A percentile compares a stretch with the other conserved stretches of the same genome.
These are phyloP conservation scores for Huntiella bhutanensis DNA, from an alignment of 2,329 filamentous ascomycete species.

Conservation along the genomic window DNA sequence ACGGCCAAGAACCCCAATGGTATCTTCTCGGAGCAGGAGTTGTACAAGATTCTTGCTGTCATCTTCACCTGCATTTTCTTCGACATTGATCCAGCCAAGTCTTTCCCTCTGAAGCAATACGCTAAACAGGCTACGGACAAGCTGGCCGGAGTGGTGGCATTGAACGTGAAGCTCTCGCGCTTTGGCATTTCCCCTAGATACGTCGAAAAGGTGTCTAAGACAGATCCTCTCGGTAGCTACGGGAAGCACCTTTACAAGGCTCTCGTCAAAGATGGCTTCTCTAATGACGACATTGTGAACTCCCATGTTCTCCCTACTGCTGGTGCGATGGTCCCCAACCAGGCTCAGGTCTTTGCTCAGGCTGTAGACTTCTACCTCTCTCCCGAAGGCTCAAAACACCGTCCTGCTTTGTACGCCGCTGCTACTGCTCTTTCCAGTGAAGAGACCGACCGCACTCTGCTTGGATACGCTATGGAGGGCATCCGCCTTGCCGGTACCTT, in stretches of 20 bases:
- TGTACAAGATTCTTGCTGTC: conserved; percentile 43
- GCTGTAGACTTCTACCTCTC: conserved; percentile 55
- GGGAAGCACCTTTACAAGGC: conserved; percentile 47
- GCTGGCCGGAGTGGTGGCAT: conserved; percentile 42
- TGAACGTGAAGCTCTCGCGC: conserved; percentile 41
- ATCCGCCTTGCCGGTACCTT: conserved; percentile 48
- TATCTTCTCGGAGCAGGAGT: conserved; percentile 32
- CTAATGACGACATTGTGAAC: conserved; percentile 48
- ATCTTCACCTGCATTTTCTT: conserved; percentile 49
- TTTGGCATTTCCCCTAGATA: conserved; percentile 33
- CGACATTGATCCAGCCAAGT: conserved; percentile 46
- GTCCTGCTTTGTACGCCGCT: conserved; percentile 40
- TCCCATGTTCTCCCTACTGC: conserved; percentile 50
- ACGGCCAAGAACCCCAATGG: conserved; percentile 40
- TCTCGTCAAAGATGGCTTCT: conserved; percentile 43
- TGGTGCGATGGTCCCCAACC: conserved; percentile 48
- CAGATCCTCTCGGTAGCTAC: conserved; percentile 39
- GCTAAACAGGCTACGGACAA: conserved; percentile 37
- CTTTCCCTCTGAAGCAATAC: conserved; percentile 42
- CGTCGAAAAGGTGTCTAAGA: conserved; percentile 28
- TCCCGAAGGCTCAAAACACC: conserved; percentile 31
- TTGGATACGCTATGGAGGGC: conserved; percentile 54
- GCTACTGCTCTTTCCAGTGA: conserved; percentile 34
- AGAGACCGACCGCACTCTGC: conserved; percentile 42
- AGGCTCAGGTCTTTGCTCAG: conserved; percentile 55